A percentile compares a stretch with the other conserved stretches of the same genome.
Conservation (phyloP, 805 yeast species). For the Debaryomyces castellii region DNA sequence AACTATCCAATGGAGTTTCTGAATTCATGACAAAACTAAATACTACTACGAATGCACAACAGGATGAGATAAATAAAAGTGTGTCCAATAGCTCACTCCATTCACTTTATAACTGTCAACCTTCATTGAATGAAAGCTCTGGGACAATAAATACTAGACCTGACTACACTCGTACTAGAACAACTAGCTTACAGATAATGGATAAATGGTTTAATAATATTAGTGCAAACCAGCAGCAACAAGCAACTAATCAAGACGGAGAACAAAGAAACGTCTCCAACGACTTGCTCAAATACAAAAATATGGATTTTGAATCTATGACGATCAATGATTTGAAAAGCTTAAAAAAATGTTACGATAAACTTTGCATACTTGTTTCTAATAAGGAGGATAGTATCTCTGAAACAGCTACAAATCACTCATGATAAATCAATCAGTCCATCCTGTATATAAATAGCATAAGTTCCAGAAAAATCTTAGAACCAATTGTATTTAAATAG, state of each 20-base stretch:
- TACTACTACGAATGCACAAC: conserved; percentile 5
- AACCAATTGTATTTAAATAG: background rate
- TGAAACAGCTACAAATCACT: background rate
- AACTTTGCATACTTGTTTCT: conserved; percentile 26
- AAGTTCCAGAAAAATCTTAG: conserved; percentile 2
- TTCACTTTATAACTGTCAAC: conserved; percentile 25
- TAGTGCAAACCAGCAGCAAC: background rate
- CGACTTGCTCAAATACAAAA: conserved; percentile 33
- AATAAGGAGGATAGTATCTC: conserved; percentile 3
- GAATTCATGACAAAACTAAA: conserved; percentile 44
- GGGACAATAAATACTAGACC: conserved; percentile 17
- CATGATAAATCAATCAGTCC: background rate
- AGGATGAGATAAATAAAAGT: conserved; percentile 11
- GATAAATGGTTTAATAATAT: conserved; percentile 44
- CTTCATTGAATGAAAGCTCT: conserved; percentile 4
- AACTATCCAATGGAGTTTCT: conserved; percentile 39
- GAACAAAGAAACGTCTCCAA: conserved; percentile 10
- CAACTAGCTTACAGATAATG: conserved; percentile 41
- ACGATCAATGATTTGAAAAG: conserved; percentile 33
- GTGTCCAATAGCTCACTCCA: conserved; percentile 33
- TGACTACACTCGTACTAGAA: conserved; percentile 28
- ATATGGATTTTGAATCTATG: conserved; percentile 34
- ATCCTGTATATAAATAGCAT: conserved; percentile 2
- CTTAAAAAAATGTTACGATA: conserved; percentile 37
- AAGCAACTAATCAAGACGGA: conserved; percentile 6